A percentile compares a stretch with the other conserved stretches of the same genome.
Evolutionary conservation across 768 basidiomycete species (phyloP).

Genomic region (Botryobasidium botryosum): DNA sequence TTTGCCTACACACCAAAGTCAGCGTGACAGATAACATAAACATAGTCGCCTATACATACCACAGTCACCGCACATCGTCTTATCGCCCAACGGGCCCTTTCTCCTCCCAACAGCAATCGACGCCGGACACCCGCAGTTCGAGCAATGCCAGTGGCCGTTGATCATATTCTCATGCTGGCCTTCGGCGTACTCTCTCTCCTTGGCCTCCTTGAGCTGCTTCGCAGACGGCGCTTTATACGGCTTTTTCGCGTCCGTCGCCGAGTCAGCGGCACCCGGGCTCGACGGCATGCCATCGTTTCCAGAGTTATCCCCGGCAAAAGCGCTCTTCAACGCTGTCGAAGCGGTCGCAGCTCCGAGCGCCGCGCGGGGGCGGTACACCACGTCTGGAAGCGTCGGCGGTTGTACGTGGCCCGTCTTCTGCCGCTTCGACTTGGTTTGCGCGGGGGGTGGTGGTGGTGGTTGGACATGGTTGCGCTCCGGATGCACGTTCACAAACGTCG

Average conservation of each 20-base stretch:
- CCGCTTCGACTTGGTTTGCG: constrained; percentile 8
- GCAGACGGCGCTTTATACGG: constrained; percentile 25
- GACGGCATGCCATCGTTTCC: background rate
- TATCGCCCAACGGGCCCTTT: constrained; percentile 80
- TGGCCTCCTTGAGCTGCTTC: constrained; percentile 59
- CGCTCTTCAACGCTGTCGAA: background rate
- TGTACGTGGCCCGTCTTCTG: constrained; percentile 9
- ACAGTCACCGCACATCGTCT: constrained; percentile 83
- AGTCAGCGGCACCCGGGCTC: background rate
- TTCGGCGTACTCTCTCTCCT: constrained; percentile 67
- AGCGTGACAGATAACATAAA: background rate
- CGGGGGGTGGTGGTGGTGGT: constrained; percentile 15
- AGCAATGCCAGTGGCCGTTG: constrained; percentile 85
- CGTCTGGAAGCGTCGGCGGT: constrained; percentile 6
- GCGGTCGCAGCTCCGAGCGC: constrained; percentile 6
- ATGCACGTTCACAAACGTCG: constrained; percentile 11
- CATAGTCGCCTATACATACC: constrained; percentile 35
- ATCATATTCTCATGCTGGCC: constrained; percentile 70
- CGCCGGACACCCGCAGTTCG: constrained; percentile 86
- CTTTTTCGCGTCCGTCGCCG: background rate
- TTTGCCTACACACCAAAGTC: constrained; percentile 39
- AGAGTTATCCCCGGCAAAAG: background rate
- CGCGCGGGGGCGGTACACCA: constrained; percentile 6
- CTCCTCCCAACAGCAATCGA: constrained; percentile 67
- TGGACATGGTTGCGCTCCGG: constrained; percentile 12